Conservation (phyloP, 2,329 filamentous ascomycete genomes). For the Penicillium brevicompactum region DNA sequence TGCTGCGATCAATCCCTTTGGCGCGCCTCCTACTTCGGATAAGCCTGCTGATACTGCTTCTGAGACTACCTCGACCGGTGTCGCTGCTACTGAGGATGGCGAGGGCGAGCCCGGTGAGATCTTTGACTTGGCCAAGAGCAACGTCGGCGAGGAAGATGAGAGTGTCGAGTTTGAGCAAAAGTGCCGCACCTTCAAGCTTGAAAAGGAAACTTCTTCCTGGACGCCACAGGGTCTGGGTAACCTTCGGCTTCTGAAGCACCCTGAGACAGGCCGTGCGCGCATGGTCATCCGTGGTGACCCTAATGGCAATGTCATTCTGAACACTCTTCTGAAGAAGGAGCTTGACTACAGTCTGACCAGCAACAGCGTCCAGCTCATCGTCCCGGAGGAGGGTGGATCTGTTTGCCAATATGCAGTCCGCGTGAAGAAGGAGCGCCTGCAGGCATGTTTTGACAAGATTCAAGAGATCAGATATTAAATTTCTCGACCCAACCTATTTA, state of each 20-base stretch:
- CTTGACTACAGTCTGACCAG: slow-evolving; percentile 62
- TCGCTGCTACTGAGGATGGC: slow-evolving; percentile 42
- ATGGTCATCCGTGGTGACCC: slow-evolving; percentile 75
- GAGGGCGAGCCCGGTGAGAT: slow-evolving; percentile 50
- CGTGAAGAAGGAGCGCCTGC: slow-evolving; percentile 53
- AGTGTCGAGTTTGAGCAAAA: slow-evolving; percentile 69
- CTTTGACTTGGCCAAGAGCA: slow-evolving; percentile 67
- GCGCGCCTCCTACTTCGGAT: slow-evolving; percentile 19
- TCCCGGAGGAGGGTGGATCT: slow-evolving; percentile 59
- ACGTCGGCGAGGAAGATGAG: slow-evolving; percentile 73
- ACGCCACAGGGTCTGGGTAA: slow-evolving; percentile 70
- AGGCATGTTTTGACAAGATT: slow-evolving; percentile 14
- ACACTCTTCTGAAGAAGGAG: slow-evolving; percentile 65
- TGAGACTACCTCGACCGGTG: slow-evolving; percentile 29
- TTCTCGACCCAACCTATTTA: background rate
- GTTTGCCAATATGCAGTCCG: slow-evolving; percentile 72
- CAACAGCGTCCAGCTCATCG: slow-evolving; percentile 47
- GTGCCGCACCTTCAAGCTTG: slow-evolving; percentile 68
- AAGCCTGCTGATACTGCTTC: slow-evolving; percentile 20
- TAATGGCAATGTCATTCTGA: slow-evolving; percentile 72
- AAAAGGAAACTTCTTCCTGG: slow-evolving; percentile 55
- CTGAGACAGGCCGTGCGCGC: slow-evolving; percentile 66
- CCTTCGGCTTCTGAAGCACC: slow-evolving; percentile 73
- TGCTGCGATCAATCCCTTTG: slow-evolving; percentile 18
- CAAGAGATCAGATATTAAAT: slow-evolving; percentile 23